Evolutionary conservation across 306 rosid genomes (phyloP), one percentile per base, ranked within the genome.

Genomic region (cucumber (Cucumis sativus)): DNA sequence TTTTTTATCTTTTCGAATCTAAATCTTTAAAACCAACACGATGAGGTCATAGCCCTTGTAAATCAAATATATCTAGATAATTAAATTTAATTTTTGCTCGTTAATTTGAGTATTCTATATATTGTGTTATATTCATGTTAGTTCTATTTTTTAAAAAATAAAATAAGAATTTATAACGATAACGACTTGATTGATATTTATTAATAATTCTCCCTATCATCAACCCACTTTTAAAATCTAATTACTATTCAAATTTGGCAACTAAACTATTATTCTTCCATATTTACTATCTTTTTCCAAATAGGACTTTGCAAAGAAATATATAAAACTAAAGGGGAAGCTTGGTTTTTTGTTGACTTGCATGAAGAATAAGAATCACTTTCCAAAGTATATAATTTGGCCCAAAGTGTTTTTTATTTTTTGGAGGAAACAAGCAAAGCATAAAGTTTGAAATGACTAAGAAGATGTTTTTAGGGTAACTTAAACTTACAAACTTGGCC

Each of bases 391-490:
- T 49, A 71, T 49, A 71, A 71, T 71, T 25, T 71, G 41, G 75
- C 11, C 13, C 57, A 69, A 69, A 45, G 56, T 41, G 30, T 4
- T 45, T 45, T 45, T 1, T 45, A 2, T 23, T 41, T 41, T 17
- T 68, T 41, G 28, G 37, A 41, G 74, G 39, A 72, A 30, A 16
- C 60, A 72, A 28, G 76, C 76, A 72, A 51, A 72, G 76, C 40
- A 72, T 72, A 72, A 71, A 71, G 76, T 49, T 70, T 70, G 75
- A 45, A 70, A 23, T 45, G 75, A 70, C 75, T 45, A 37, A 40
- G 18, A 35, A 43, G n/a, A 41, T 17, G 13, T n/a, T n/a, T 40
- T 10, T 21, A 33, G 11, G 35, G 17, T 41, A 68, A 20, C 57
- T 28, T 28, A 28, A 28, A 28, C 30, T 28, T 28, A 0, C 30